Conservation (phyloP, 139 green algal genomes). For the Chlamydomonas incerta region DNA sequence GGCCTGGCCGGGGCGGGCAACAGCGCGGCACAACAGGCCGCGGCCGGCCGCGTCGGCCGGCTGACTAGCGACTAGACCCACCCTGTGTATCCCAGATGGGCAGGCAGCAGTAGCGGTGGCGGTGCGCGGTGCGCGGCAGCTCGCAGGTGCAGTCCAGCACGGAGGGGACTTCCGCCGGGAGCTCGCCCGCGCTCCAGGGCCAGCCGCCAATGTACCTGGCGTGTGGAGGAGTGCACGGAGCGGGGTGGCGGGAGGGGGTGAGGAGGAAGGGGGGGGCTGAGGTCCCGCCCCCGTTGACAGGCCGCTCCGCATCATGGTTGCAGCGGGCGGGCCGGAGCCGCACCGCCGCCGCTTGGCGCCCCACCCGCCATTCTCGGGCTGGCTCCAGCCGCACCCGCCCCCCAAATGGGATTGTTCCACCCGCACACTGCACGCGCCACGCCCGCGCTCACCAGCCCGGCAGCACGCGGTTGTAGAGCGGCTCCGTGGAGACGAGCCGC, state of each 20-base stretch:
- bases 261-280: not conserved
- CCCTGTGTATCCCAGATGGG: constrained; percentile 65
- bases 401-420: no score
- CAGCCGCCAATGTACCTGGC: constrained; percentile 57
- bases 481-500: constrained; percentile 49
- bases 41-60: no score
- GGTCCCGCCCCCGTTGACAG: no score
- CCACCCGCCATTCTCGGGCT: no score
- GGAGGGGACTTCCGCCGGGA: constrained; percentile 55
- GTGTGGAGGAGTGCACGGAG: no score
- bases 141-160: constrained; percentile 82
- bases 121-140: constrained; percentile 61
- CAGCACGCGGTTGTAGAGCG: constrained; percentile 55
- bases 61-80: not conserved
- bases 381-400: no score
- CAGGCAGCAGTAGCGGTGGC: constrained; percentile 63
- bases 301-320: no score
- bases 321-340: no score
- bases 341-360: no score
- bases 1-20: no score
- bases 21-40: no score
- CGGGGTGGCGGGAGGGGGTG: not conserved
- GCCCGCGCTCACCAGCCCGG: constrained; percentile 56
- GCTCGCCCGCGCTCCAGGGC: constrained; percentile 29
- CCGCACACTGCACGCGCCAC: no score